A percentile compares a stretch with the other conserved stretches of the same genome.
These are phyloP conservation scores for Musa troglodytarum DNA, from an alignment of 176 grass and related monocot genomes.

Conservation along the genomic window DNA sequence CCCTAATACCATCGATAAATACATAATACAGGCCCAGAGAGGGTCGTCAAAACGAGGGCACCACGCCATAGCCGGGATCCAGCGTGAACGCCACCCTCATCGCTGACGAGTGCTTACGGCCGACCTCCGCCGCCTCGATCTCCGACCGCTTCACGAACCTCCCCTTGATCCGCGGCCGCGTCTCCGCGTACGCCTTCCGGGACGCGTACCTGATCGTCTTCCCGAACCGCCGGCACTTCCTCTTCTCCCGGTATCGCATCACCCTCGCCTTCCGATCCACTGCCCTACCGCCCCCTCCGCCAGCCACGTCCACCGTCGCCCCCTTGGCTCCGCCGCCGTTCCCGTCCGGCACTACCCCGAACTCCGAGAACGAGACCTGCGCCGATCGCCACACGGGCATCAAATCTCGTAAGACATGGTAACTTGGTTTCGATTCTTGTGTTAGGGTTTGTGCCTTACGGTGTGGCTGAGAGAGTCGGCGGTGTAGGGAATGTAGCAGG, in stretches of 20 bases:
- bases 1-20: neutral
- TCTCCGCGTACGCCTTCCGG: constrained; percentile 87
- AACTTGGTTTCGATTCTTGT: neutral
- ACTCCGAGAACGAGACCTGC: constrained; percentile 71
- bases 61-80: constrained; percentile 61
- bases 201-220: constrained; percentile 94
- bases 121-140: constrained; percentile 21
- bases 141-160: constrained; percentile 75
- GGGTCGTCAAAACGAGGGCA: constrained; percentile 49
- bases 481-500: constrained; percentile 45
- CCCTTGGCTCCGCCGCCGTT: constrained; percentile 15
- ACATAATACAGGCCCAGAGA: no score
- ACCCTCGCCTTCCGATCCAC: constrained; percentile 56
- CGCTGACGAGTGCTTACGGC: constrained; percentile 12
- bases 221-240: constrained; percentile 87
- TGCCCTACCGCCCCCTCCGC: neutral
- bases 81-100: constrained; percentile 46
- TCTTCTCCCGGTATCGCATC: constrained; percentile 88
- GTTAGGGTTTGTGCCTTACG: constrained; percentile 23
- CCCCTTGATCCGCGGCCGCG: constrained; percentile 72
- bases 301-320: constrained; percentile 4
- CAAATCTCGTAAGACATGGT: neutral
- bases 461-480: constrained; percentile 43
- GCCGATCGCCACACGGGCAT: neutral
- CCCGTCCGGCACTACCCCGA: constrained; percentile 69